Evolutionary conservation across 305 asterid species (phyloP).

Genomic region (Striga hermonthica): DNA sequence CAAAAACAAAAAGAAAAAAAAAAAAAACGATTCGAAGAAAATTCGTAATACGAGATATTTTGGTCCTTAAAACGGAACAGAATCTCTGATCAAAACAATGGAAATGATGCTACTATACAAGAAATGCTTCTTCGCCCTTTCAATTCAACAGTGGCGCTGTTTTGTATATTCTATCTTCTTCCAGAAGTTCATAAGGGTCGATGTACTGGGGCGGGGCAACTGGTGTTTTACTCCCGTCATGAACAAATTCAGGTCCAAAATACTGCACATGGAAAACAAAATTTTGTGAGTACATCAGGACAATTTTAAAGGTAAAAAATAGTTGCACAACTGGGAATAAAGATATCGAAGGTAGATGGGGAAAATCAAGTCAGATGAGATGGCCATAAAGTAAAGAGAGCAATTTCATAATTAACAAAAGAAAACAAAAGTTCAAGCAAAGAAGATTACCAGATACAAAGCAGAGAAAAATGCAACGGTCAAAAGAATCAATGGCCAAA

Average conservation of each 20-base stretch:
- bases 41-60: not conserved
- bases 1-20: too few relatives aligned
- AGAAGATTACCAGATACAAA: conserved; percentile 64
- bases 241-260: conserved; percentile 74
- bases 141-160: conserved; percentile 62
- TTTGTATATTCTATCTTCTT: conserved; percentile 64
- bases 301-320: not conserved
- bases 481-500: conserved; percentile 81
- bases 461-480: conserved; percentile 59
- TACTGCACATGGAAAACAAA: conserved; percentile 48
- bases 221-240: conserved; percentile 46
- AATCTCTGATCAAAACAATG: conserved; percentile 4
- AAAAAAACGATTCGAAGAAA: too few relatives aligned
- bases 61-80: not conserved
- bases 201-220: conserved; percentile 50
- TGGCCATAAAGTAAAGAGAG: not conserved
- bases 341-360: not conserved
- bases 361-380: not conserved
- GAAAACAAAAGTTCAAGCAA: conserved; percentile 22
- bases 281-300: not conserved
- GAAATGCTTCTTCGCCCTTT: conserved; percentile 30
- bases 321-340: not conserved
- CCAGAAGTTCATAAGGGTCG: conserved; percentile 78
- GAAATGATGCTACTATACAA: conserved; percentile 34
- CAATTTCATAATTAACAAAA: conserved; percentile 10